phyloP scores from a whole-genome alignment of 2,329 filamentous ascomycete species.

The Ophiostoma angusticollis region DNA sequence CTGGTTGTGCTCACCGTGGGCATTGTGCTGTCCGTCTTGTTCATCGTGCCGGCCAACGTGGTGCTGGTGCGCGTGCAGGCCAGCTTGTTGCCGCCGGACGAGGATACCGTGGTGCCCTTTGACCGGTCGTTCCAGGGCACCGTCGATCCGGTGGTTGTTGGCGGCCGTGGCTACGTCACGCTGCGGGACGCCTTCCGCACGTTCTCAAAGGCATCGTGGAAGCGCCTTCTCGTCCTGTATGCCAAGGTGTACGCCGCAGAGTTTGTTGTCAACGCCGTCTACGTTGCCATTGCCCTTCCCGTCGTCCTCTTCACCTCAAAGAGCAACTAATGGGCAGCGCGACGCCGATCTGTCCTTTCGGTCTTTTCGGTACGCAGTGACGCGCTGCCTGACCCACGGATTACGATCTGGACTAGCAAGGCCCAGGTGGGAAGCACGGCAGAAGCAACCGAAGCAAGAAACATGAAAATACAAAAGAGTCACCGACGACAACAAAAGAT shows the following conservation, averaged over 20 bases:
- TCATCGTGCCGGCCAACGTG: conserved; percentile 64
- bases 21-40: conserved; percentile 41
- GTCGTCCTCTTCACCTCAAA: conserved; percentile 34
- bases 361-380: too few relatives aligned
- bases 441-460: too few relatives aligned
- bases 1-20: conserved; percentile 32
- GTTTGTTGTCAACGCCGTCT: conserved; percentile 32
- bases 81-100: conserved; percentile 67
- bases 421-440: too few relatives aligned
- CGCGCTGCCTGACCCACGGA: too few relatives aligned
- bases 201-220: conserved; percentile 59
- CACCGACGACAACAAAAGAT: too few relatives aligned
- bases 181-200: conserved; percentile 67
- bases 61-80: conserved; percentile 75
- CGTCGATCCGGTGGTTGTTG: conserved; percentile 61
- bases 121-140: conserved; percentile 75
- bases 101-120: conserved; percentile 78
- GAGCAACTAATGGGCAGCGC: conserved; percentile 10
- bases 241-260: conserved; percentile 54
- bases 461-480: too few relatives aligned
- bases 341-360: too few relatives aligned
- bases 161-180: conserved; percentile 56
- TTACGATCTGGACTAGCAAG: too few relatives aligned
- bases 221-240: conserved; percentile 62
- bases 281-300: conserved; percentile 35